Conservation (phyloP, 768 basidiomycete genomes). For the Hygrophorus pudorinus region DNA sequence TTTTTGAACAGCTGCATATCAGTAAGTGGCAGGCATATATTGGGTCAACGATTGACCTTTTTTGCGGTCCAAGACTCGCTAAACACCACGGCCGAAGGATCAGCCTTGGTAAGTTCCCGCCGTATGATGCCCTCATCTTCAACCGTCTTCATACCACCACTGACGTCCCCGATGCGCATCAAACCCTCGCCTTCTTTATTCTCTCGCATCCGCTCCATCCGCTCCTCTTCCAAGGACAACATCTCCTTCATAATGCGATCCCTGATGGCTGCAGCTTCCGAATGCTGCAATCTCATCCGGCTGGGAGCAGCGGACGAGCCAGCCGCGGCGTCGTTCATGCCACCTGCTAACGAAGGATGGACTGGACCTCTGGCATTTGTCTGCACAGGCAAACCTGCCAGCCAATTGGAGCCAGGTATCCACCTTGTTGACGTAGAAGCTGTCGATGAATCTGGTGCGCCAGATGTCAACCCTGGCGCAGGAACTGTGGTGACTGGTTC, state of each 20-base stretch:
- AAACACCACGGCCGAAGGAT: slow-evolving; percentile 93
- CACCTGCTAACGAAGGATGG: slow-evolving; percentile 1
- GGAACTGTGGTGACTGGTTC: slow-evolving; percentile 31
- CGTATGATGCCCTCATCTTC: slow-evolving; percentile 95
- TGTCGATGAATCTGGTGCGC: slow-evolving; percentile 10
- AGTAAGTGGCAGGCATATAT: not conserved
- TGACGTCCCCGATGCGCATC: slow-evolving; percentile 43
- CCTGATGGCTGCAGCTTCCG: slow-evolving; percentile 84
- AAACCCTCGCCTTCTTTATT: slow-evolving; percentile 58
- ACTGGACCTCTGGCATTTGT: slow-evolving; percentile 8
- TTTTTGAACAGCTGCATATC: slow-evolving; percentile 16
- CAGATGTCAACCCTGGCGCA: slow-evolving; percentile 4
- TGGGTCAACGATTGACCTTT: slow-evolving; percentile 43
- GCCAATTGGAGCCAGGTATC: slow-evolving; percentile 49
- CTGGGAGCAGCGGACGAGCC: slow-evolving; percentile 18
- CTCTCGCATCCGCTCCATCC: slow-evolving; percentile 87
- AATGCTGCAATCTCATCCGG: slow-evolving; percentile 66
- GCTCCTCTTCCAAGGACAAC: slow-evolving; percentile 91
- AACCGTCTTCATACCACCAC: slow-evolving; percentile 49
- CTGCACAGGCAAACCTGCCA: slow-evolving; percentile 19
- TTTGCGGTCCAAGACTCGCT: slow-evolving; percentile 92
- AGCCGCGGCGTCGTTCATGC: not conserved
- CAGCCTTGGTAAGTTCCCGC: slow-evolving; percentile 85
- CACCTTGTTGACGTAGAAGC: slow-evolving; percentile 31
- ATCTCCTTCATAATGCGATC: slow-evolving; percentile 99